Evolutionary conservation across 768 basidiomycete genomes (phyloP).

Genomic region (Neoboletus subvelutipes): DNA sequence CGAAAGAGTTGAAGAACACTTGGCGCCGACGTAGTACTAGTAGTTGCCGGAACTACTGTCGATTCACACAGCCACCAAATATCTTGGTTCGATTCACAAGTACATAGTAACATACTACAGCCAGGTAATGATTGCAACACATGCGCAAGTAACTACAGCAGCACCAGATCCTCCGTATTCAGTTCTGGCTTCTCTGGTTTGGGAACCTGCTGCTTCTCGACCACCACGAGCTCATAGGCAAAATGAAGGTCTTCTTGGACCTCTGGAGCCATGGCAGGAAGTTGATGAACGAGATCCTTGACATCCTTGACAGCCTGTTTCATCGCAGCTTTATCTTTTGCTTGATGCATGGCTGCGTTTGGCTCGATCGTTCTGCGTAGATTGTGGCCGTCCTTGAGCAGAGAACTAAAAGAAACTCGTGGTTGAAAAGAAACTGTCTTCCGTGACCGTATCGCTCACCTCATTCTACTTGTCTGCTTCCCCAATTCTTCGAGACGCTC

Average conservation of each 20-base stretch:
- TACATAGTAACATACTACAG: too few species aligned
- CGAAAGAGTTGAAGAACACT: background rate
- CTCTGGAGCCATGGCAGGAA: conserved; percentile 23
- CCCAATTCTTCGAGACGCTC: conserved; percentile 37
- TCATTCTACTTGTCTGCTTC: conserved; percentile 30
- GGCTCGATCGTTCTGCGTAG: conserved; percentile 36
- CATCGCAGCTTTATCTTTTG: conserved; percentile 25
- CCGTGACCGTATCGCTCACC: conserved; percentile 24
- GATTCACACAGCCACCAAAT: background rate
- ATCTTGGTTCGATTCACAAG: too few species aligned
- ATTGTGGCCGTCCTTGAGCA: conserved; percentile 25
- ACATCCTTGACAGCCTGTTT: conserved; percentile 28
- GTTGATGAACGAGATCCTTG: conserved; percentile 26
- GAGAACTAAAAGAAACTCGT: conserved; percentile 15
- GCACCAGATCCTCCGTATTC: conserved; percentile 25
- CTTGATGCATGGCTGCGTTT: conserved; percentile 28
- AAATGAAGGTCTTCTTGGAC: conserved; percentile 26
- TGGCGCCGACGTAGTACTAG: background rate
- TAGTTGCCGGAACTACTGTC: background rate
- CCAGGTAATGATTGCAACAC: background rate
- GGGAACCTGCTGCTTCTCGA: conserved; percentile 1
- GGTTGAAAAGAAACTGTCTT: background rate
- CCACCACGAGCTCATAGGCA: conserved; percentile 37
- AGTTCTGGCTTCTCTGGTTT: conserved; percentile 22
- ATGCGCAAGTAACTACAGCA: conserved; percentile 20